Conservation (phyloP, 2,329 filamentous ascomycete genomes). For the Botrytis porri region DNA sequence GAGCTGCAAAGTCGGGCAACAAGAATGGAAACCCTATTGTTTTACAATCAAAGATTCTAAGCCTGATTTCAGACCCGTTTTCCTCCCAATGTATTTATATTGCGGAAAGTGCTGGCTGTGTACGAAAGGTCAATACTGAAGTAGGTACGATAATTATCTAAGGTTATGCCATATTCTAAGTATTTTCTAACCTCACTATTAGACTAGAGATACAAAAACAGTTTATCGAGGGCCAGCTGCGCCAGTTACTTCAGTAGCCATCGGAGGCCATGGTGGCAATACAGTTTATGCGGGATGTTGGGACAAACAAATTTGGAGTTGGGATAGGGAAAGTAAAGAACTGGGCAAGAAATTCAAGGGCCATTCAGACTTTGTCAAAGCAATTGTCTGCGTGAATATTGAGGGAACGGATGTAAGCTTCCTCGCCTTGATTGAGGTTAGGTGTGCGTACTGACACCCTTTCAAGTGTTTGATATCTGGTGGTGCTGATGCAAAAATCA, state of each 20-base stretch:
- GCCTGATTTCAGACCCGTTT: constrained; percentile 64
- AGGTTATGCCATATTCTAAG: not conserved
- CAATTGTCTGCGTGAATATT: constrained; percentile 62
- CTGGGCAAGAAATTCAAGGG: constrained; percentile 63
- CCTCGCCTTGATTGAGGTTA: constrained; percentile 1
- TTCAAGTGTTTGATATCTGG: constrained; percentile 62
- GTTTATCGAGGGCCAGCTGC: constrained; percentile 72
- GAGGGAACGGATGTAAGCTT: constrained; percentile 52
- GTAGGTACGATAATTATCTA: constrained; percentile 52
- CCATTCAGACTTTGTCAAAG: constrained; percentile 90
- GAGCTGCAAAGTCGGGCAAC: constrained; percentile 70
- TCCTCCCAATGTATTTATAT: constrained; percentile 64
- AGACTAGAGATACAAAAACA: constrained; percentile 45
- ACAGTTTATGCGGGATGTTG: constrained; percentile 85
- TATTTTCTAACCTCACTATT: constrained; percentile 18
- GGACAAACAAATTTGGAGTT: constrained; percentile 91
- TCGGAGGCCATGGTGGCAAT: constrained; percentile 53
- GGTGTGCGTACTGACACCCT: constrained; percentile 1
- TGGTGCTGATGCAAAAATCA: constrained; percentile 73
- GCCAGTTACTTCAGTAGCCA: constrained; percentile 74
- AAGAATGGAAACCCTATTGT: constrained; percentile 76
- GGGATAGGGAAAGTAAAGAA: constrained; percentile 60
- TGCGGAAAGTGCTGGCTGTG: constrained; percentile 81
- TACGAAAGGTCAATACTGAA: constrained; percentile 71
- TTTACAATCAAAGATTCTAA: constrained; percentile 83